Evolutionary conservation across 139 green algal species (phyloP).

Genomic region (Chlorella ohadii): DNA sequence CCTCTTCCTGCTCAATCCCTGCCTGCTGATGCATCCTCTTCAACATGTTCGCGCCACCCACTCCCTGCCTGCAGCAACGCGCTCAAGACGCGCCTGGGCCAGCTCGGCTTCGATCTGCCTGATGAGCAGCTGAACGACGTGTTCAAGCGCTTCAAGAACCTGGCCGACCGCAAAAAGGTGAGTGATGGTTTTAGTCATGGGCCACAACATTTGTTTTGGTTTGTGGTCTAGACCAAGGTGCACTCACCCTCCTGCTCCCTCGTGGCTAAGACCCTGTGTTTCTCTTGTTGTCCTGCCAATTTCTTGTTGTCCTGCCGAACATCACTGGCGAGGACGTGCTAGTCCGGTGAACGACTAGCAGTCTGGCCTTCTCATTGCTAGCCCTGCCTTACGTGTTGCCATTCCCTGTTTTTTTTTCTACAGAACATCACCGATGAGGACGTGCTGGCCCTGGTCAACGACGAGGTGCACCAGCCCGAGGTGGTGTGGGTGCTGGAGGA

Average conservation of each 20-base stretch:
- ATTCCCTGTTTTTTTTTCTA: too few relatives aligned
- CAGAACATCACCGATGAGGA: conserved; percentile 92
- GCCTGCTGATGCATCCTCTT: too few relatives aligned
- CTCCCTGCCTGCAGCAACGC: conserved; percentile 66
- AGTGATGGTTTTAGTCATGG: too few relatives aligned
- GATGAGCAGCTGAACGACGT: conserved; percentile 87
- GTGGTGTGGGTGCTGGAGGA: conserved; percentile 89
- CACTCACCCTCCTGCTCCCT: too few relatives aligned
- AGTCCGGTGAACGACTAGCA: background rate
- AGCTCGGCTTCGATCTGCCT: conserved; percentile 88
- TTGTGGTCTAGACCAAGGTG: too few relatives aligned
- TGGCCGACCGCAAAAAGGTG: conserved; percentile 95
- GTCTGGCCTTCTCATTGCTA: too few relatives aligned
- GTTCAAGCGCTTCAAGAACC: conserved; percentile 94
- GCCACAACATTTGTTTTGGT: too few relatives aligned
- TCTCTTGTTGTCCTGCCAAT: background rate
- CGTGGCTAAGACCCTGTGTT: too few relatives aligned
- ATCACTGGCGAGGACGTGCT: background rate
- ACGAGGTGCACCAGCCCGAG: conserved; percentile 86
- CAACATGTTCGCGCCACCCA: too few relatives aligned
- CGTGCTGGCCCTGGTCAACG: conserved; percentile 90
- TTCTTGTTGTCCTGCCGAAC: background rate
- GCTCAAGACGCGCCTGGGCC: conserved; percentile 73
- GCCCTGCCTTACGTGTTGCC: too few relatives aligned
- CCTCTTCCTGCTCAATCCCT: too few relatives aligned